A percentile compares a stretch with the other conserved stretches of the same genome.
Evolutionary conservation across 2,329 filamentous ascomycete species (phyloP).

Genomic region (Colletotrichum eleusines): DNA sequence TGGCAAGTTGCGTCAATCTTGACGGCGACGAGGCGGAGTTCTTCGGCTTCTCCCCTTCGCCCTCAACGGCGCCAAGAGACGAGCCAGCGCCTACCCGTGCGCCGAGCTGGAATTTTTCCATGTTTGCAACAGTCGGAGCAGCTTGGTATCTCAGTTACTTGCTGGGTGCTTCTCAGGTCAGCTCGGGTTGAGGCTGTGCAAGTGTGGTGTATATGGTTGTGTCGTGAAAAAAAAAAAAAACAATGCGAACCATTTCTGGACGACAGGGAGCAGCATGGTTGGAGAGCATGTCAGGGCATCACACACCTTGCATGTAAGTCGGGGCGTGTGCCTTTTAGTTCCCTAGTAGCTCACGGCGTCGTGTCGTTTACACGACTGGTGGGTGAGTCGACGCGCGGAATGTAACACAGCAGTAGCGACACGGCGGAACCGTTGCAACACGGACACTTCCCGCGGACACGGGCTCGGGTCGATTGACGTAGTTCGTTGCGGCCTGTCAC

Average conservation of each 20-base stretch:
- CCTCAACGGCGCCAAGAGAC: conserved; percentile 42
- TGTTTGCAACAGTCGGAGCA: background rate
- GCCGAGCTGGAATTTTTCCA: conserved; percentile 52
- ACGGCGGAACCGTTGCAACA: conserved; percentile 10
- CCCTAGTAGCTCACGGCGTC: background rate
- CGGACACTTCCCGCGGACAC: conserved; percentile 9
- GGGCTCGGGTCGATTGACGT: conserved; percentile 14
- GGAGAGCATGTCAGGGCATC: background rate
- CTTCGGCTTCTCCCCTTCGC: conserved; percentile 49
- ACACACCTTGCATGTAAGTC: conserved; percentile 1
- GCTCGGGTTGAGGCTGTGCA: background rate
- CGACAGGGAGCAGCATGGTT: background rate
- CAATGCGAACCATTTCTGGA: background rate
- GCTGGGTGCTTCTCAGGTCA: background rate
- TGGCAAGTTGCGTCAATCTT: conserved; percentile 59
- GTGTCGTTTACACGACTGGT: background rate
- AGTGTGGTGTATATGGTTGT: background rate
- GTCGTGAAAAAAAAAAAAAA: background rate
- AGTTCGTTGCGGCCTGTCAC: conserved; percentile 1
- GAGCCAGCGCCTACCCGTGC: conserved; percentile 51
- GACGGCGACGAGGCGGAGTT: conserved; percentile 45
- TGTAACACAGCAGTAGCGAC: background rate
- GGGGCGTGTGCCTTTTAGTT: no score
- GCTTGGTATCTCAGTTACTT: background rate
- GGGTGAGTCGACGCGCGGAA: background rate